Evolutionary conservation across 257 asterid species (phyloP).

Genomic region (Cordia subcordata): DNA sequence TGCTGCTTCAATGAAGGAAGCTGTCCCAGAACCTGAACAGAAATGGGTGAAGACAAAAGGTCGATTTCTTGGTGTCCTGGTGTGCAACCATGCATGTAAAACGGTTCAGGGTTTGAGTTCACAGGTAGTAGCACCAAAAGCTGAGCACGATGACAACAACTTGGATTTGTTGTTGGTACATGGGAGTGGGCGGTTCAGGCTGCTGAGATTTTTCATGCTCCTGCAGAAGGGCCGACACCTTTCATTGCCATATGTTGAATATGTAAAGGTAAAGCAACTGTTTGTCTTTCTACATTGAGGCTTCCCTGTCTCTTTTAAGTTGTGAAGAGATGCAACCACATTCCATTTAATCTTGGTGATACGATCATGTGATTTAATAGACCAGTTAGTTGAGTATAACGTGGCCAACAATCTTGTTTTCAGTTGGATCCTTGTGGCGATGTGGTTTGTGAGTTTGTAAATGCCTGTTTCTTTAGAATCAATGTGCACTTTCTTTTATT

Average conservation of each 20-base stretch:
- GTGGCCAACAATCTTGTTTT: too few species aligned
- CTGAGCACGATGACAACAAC: constrained; percentile 80
- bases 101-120: constrained; percentile 98
- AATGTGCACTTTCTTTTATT: neutral
- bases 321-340: too few species aligned
- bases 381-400: neutral
- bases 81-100: constrained; percentile 91
- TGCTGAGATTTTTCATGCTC: constrained; percentile 73
- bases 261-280: constrained; percentile 62
- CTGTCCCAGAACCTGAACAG: constrained; percentile 41
- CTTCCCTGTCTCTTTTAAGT: too few species aligned
- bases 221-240: constrained; percentile 85
- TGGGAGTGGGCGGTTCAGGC: constrained; percentile 82
- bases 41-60: constrained; percentile 84
- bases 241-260: constrained; percentile 85
- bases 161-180: constrained; percentile 86
- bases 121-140: constrained; percentile 96
- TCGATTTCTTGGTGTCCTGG: constrained; percentile 70
- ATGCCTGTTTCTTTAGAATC: too few species aligned
- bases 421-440: too few species aligned
- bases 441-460: too few species aligned
- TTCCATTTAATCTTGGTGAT: too few species aligned
- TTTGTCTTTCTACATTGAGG: too few species aligned
- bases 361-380: too few species aligned
- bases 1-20: constrained; percentile 32